These are phyloP conservation scores for Xylariaceae sp. DNA, from an alignment of 2,329 filamentous ascomycete genomes.

Conservation along the genomic window DNA sequence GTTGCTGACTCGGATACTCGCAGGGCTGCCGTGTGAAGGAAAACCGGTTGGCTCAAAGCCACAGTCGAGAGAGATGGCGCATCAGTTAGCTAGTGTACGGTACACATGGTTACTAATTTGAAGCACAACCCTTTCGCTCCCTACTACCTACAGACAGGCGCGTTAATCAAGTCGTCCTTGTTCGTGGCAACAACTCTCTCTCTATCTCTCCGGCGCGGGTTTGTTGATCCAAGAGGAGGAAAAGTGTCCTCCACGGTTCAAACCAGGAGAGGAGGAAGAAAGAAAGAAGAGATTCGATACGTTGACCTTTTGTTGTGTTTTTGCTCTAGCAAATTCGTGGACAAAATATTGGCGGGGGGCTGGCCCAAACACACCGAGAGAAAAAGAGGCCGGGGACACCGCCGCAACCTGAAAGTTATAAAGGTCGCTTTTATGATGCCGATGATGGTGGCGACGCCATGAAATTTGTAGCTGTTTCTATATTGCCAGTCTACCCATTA, in stretches of 20 bases:
- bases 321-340: slow-evolving; percentile 7
- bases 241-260: background rate
- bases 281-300: slow-evolving; percentile 8
- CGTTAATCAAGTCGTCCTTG: slow-evolving; percentile 9
- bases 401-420: background rate
- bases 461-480: background rate
- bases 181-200: background rate
- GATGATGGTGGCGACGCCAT: background rate
- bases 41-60: background rate
- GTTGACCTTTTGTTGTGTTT: slow-evolving; percentile 12
- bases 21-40: background rate
- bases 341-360: background rate
- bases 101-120: slow-evolving; percentile 6
- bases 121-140: slow-evolving; percentile 10
- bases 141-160: slow-evolving; percentile 6
- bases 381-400: background rate
- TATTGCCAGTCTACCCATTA: background rate
- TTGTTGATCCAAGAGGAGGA: background rate
- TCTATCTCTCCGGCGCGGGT: background rate
- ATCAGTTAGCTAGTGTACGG: slow-evolving; percentile 5
- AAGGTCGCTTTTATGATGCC: background rate
- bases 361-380: background rate
- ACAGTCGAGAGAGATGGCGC: background rate
- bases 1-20: background rate
- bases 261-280: background rate